Evolutionary conservation across 2,329 filamentous ascomycete species (phyloP), one percentile per base, ranked within the genome.

Genomic region (Tricladium varicosporioides): DNA sequence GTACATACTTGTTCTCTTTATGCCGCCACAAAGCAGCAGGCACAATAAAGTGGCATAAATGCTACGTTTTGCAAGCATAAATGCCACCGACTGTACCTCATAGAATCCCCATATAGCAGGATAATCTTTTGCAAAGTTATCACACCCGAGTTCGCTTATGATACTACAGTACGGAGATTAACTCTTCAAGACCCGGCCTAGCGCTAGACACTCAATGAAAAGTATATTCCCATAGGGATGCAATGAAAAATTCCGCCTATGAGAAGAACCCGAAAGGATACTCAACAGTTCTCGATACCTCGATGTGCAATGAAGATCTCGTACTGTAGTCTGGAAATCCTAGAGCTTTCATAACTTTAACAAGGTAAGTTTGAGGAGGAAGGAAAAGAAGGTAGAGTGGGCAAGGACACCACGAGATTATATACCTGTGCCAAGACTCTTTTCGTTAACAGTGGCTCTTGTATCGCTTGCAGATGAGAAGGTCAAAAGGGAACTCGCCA

Each of bases 251-350:
- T 71, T 71, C 56, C 67, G 57, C 67, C 61, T 57, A 60, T 65
- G 60, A 69, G 58, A 67, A 66, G 58, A 67, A 66, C 62, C 65
- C 69, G 69, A 67, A 70, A 69, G 67, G 63, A 68, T 64, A 68
- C 60, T 68, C 58, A 64, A 71, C 67, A 54, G 64, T 62, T 68
- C 67, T 76, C 72, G 75, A 75, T 77, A 67, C 78, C 78, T 73
- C 78, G 78, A 66, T 80, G 78, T 81, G 79, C 79, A 81, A 81
- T 81, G 79, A 75, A 80, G 78, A 77, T 74, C 74, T 77, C 73
- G 65, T 69, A 65, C 56, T 55, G 65, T 65, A 54, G 54, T 43
- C 51, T 19, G 53, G 59, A 49, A 43, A 67, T 67, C 63, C 66
- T 58, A 72, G 71, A 72, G 61, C 70, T 52, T 53, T 47, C 51